Evolutionary conservation across 2,329 filamentous ascomycete genomes (phyloP).

Genomic region (Fusarium albidum): DNA sequence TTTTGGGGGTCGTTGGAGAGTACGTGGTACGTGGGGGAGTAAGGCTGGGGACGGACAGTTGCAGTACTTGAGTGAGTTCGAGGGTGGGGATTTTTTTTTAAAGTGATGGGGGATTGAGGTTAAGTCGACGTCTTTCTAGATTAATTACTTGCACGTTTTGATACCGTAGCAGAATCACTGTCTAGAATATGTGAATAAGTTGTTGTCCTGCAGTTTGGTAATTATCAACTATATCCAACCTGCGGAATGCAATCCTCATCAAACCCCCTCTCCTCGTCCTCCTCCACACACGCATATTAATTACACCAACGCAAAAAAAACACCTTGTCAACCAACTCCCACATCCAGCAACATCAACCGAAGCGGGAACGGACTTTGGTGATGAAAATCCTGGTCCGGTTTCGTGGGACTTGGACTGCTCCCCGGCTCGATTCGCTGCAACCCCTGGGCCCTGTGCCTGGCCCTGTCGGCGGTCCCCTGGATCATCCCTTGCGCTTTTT

Average conservation of each 20-base stretch:
- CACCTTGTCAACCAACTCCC: slow-evolving; percentile 10
- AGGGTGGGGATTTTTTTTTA: slow-evolving; percentile 27
- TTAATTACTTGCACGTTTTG: no score
- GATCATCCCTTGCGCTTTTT: slow-evolving; percentile 2
- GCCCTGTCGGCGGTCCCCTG: slow-evolving; percentile 10
- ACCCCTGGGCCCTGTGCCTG: slow-evolving; percentile 2
- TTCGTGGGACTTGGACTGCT: background rate
- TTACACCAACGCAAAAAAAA: background rate
- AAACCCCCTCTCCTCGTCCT: background rate
- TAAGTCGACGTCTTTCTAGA: background rate
- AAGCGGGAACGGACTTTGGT: slow-evolving; percentile 20
- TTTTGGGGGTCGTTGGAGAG: slow-evolving; percentile 20
- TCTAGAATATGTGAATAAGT: background rate
- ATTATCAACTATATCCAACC: background rate
- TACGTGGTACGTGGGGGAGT: slow-evolving; percentile 18
- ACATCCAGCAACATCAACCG: slow-evolving; percentile 5
- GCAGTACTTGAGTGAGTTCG: slow-evolving; percentile 19
- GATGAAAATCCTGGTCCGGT: slow-evolving; percentile 12
- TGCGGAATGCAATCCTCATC: no score
- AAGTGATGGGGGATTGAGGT: slow-evolving; percentile 15
- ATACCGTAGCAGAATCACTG: background rate
- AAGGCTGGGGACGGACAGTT: slow-evolving; percentile 6
- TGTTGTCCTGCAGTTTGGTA: background rate
- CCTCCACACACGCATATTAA: background rate
- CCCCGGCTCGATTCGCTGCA: slow-evolving; percentile 9